Percentiles rank a stretch among this genome's conserved stretches.
These are phyloP conservation scores for Gaeumannomyces sp. DNA, from an alignment of 2,329 filamentous ascomycete species.

Conservation along the genomic window DNA sequence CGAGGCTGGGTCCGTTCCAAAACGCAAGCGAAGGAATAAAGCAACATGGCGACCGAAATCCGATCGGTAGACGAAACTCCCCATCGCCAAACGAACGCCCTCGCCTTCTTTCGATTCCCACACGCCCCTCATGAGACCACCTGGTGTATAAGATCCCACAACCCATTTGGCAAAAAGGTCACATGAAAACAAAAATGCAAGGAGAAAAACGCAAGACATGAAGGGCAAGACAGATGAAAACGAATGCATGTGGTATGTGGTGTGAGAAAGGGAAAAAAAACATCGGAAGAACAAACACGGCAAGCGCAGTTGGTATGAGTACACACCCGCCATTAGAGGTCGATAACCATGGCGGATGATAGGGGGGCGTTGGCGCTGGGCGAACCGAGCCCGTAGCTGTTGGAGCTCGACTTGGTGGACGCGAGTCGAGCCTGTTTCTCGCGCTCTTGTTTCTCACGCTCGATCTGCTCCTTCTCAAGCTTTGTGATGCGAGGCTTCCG, in stretches of 20 bases:
- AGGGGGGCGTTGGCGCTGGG: conserved; percentile 11
- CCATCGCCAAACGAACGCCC: not conserved
- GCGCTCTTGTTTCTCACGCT: conserved; percentile 72
- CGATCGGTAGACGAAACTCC: not conserved
- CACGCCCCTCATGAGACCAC: not conserved
- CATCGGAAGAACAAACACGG: not conserved
- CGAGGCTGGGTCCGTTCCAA: not conserved
- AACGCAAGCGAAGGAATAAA: not conserved
- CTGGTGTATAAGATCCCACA: not conserved
- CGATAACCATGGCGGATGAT: conserved; percentile 15
- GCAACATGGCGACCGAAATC: not conserved
- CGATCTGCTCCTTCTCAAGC: conserved; percentile 73
- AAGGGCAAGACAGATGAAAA: not conserved
- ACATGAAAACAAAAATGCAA: not conserved
- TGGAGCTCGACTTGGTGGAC: conserved; percentile 25
- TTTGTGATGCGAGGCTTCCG: conserved; percentile 84
- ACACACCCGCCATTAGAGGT: not conserved
- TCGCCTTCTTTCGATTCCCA: not conserved
- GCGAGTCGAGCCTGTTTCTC: conserved; percentile 43
- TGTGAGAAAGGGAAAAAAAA: not conserved
- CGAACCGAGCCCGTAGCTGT: conserved; percentile 4
- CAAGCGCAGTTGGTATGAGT: not conserved
- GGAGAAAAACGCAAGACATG: not conserved
- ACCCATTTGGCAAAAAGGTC: not conserved
- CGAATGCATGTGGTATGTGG: not conserved